These are phyloP conservation scores for Rhexocercosporidium sp. DNA, from an alignment of 2,329 filamentous ascomycete genomes.

Conservation along the genomic window DNA sequence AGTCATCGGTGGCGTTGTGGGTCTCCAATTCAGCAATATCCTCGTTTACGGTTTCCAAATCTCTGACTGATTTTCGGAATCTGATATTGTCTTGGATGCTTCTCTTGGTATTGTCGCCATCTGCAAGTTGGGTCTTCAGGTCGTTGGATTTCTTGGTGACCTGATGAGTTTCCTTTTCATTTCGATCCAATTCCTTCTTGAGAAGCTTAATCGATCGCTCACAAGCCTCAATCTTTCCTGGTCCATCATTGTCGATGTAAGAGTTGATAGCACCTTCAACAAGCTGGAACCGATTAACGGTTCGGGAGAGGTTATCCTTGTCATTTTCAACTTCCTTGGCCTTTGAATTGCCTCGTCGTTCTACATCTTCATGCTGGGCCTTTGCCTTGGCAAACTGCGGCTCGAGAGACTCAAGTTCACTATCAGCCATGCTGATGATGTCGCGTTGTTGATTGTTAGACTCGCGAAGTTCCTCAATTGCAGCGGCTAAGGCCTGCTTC, in stretches of 20 bases:
- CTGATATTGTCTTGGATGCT: constrained; percentile 89
- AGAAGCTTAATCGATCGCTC: constrained; percentile 71
- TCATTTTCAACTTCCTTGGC: constrained; percentile 75
- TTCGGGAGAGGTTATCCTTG: constrained; percentile 73
- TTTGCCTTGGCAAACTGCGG: constrained; percentile 79
- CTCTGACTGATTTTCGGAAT: constrained; percentile 76
- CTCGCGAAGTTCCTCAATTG: constrained; percentile 75
- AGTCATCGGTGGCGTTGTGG: constrained; percentile 47
- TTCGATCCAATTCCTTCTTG: constrained; percentile 66
- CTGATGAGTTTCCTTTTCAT: constrained; percentile 70
- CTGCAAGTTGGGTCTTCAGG: constrained; percentile 76
- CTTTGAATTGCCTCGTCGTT: constrained; percentile 71
- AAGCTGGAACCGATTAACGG: constrained; percentile 76
- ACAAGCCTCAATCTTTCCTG: constrained; percentile 71
- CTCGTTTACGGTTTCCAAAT: constrained; percentile 67
- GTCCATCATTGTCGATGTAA: constrained; percentile 79
- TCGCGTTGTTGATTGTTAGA: constrained; percentile 72
- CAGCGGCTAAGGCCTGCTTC: constrained; percentile 71
- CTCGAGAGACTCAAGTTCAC: constrained; percentile 73
- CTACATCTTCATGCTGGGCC: constrained; percentile 76
- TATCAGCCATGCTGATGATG: constrained; percentile 70
- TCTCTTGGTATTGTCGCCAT: constrained; percentile 81
- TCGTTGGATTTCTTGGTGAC: constrained; percentile 76
- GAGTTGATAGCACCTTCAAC: constrained; percentile 78
- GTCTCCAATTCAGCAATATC: constrained; percentile 78